Base-by-base conservation (phyloP, 306 rosid genomes). In the Cicer arietinum region DNA sequence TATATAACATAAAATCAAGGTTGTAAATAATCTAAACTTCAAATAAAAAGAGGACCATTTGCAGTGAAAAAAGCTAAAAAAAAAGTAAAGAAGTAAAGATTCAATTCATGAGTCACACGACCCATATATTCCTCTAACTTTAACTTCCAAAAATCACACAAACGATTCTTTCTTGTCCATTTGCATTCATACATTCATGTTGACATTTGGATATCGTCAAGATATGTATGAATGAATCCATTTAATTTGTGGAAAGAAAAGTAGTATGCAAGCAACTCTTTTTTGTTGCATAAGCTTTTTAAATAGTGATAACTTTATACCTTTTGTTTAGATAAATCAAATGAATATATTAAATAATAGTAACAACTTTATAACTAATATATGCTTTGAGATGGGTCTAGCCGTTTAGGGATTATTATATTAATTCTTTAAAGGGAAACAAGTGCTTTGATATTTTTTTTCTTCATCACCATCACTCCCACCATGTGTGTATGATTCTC, bases 71-170 rank as follows among this genome's bases (percentile, higher is more conserved):
- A 71, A 71, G 81, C 18, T 58, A 45, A 37, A 25, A 2, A 67
- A 25, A 67, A 17, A 37, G 46, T 46, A 58, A 50, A 56, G 14
- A 52, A 63, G 60, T 63, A 64, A 62, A 74, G 79, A 61, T 56
- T 73, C 75, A 73, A 61, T 56, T 73, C 70, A 73, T 66, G 75
- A 79, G 83, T 80, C 75, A 79, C 71, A 18, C 22, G 39, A 46
- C 70, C 25, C 20, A 64, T 65, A 79, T 65, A 80, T 80, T 80
- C 83, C 57, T 73, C 63, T 6, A 57, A 47, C 83, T 73, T 80
- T 80, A 73, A 73, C 75, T 73, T 73, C 70, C 41, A 80, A 66
- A 80, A 62, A 65, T 79, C 74, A 64, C 37, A 22, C 67, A 56
- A 37, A 7, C 16, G 75, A 79, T 73, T 79, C 75, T 57, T 54